phyloP scores from a whole-genome alignment of 106 monocot genomes.

The Dendrobium nobile region DNA sequence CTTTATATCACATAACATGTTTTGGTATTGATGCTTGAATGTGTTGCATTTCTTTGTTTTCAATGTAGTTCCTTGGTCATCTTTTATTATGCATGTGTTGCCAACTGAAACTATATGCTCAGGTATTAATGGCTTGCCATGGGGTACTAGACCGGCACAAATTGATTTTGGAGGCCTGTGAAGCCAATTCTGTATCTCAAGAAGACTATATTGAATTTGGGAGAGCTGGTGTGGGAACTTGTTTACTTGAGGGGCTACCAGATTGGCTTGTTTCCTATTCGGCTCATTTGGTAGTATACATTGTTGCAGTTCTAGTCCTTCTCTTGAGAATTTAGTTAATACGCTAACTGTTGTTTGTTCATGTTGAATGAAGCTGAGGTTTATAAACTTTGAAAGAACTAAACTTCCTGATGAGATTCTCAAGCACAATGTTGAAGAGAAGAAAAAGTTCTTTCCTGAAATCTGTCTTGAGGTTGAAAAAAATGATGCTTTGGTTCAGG shows the following conservation, averaged over 20 bases:
- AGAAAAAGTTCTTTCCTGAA: conserved; percentile 80
- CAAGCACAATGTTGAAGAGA: conserved; percentile 86
- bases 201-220: conserved; percentile 80
- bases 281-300: conserved; percentile 66
- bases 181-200: conserved; percentile 68
- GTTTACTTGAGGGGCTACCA: conserved; percentile 82
- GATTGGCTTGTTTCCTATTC: conserved; percentile 96
- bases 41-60: neutral
- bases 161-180: conserved; percentile 87
- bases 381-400: conserved; percentile 87
- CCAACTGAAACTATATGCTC: conserved; percentile 11
- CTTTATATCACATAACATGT: neutral
- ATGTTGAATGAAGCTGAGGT: conserved; percentile 67
- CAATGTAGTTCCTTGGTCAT: neutral
- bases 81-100: neutral
- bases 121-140: conserved; percentile 87
- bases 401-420: conserved; percentile 88
- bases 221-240: conserved; percentile 81
- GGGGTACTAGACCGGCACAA: conserved; percentile 91
- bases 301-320: conserved; percentile 1
- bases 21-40: neutral
- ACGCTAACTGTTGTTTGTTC: neutral
- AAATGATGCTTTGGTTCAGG: conserved; percentile 87
- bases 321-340: neutral
- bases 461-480: conserved; percentile 75